These are phyloP conservation scores for Lophiostoma macrostomum DNA, from an alignment of 495 filamentous ascomycete species.

Conservation along the genomic window DNA sequence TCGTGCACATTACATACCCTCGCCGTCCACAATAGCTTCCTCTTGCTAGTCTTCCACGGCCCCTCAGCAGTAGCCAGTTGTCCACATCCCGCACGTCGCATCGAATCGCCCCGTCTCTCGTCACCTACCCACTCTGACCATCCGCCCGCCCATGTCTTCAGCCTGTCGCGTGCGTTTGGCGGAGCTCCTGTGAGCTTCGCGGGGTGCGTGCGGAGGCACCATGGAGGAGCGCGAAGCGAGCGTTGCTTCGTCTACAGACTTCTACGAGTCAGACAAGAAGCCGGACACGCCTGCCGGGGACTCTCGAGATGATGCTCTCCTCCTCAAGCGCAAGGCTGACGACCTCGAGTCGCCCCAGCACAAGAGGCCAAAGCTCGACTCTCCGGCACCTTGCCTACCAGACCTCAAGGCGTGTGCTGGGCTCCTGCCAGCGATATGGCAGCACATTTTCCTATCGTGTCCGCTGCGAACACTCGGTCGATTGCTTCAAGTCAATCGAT, in stretches of 20 bases:
- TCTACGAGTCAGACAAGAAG: slow-evolving; percentile 29
- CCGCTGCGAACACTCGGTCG: slow-evolving; percentile 34
- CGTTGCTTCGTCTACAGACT: slow-evolving; percentile 27
- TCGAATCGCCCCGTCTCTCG: not conserved
- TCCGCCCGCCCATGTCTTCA: slow-evolving; percentile 18
- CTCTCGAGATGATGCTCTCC: not conserved
- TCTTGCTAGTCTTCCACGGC: too few species aligned
- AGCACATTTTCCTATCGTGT: slow-evolving; percentile 39
- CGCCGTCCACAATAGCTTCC: too few species aligned
- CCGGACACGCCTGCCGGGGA: slow-evolving; percentile 14
- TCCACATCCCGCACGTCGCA: not conserved
- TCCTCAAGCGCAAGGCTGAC: slow-evolving; percentile 30
- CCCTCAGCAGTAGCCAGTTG: too few species aligned
- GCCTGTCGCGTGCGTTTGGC: slow-evolving; percentile 8
- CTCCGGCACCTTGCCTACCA: not conserved
- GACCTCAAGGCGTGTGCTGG: slow-evolving; percentile 19
- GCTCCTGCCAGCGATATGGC: slow-evolving; percentile 37
- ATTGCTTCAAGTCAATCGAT: slow-evolving; percentile 39
- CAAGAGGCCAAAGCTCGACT: slow-evolving; percentile 28
- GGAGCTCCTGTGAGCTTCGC: slow-evolving; percentile 24
- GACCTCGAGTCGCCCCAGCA: slow-evolving; percentile 8
- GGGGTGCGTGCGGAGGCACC: slow-evolving; percentile 10
- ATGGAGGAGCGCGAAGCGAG: slow-evolving; percentile 32
- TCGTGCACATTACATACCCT: too few species aligned
- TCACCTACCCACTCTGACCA: not conserved